phyloP scores from a whole-genome alignment of 352 stramenopile genomes.

The Phytopythium sindhum region DNA sequence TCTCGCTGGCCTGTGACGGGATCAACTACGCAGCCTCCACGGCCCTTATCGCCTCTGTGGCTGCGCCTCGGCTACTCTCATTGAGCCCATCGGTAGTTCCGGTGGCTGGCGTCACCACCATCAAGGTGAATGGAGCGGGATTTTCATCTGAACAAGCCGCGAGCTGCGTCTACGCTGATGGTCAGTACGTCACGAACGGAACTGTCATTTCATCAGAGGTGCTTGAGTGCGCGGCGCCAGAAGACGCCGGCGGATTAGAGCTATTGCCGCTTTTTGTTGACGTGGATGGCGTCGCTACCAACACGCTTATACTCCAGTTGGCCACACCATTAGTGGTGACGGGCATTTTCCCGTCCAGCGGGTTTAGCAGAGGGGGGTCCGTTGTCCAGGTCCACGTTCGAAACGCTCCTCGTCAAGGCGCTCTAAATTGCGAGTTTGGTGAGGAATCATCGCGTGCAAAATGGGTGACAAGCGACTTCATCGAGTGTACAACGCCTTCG shows the following conservation, averaged over 20 bases:
- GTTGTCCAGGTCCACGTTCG: conserved; percentile 17
- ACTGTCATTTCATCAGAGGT: conserved; percentile 13
- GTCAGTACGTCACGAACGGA: conserved; percentile 10
- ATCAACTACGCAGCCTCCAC: conserved; percentile 26
- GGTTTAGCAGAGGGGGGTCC: conserved; percentile 27
- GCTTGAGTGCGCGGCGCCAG: conserved; percentile 18
- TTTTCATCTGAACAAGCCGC: conserved; percentile 9
- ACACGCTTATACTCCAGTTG: conserved; percentile 33
- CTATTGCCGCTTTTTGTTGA: conserved; percentile 22
- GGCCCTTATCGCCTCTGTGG: conserved; percentile 12
- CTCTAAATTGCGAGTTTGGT: conserved; percentile 31
- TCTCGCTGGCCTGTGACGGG: conserved; percentile 37
- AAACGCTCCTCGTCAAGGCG: conserved; percentile 1
- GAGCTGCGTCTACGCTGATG: conserved; percentile 27
- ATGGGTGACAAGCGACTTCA: conserved; percentile 10
- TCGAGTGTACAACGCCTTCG: conserved; percentile 25
- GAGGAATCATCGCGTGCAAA: conserved; percentile 10
- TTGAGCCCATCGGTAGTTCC: conserved; percentile 18
- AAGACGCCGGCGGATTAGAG: conserved; percentile 2
- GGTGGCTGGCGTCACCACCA: conserved; percentile 12
- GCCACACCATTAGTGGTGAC: conserved; percentile 18
- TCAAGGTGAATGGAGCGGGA: conserved; percentile 24
- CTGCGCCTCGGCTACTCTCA: conserved; percentile 17
- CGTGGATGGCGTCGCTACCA: conserved; percentile 14
- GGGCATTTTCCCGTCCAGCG: conserved; percentile 18